Conservation (phyloP, 805 yeast species). For the Dipodascus geniculatus region DNA sequence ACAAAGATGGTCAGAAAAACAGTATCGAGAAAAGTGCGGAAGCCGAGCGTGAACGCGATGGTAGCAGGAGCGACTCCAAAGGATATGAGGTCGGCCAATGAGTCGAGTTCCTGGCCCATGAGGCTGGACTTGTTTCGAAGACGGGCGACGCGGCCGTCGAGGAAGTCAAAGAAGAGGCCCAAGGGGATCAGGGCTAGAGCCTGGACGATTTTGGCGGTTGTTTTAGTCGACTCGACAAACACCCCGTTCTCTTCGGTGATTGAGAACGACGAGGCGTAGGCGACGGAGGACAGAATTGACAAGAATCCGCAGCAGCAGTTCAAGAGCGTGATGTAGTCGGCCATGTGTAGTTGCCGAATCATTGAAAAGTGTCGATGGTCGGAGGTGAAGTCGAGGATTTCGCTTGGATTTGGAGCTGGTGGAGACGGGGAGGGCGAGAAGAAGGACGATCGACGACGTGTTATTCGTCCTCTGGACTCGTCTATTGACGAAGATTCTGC, state of each 20-base stretch:
- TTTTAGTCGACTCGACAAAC: too few species aligned
- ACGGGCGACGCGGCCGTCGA: constrained; percentile 95
- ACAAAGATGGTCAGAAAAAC: constrained; percentile 72
- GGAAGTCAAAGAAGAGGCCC: constrained; percentile 90
- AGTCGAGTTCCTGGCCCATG: constrained; percentile 96
- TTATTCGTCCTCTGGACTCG: neutral
- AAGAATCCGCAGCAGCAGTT: constrained; percentile 93
- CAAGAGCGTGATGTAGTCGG: constrained; percentile 88
- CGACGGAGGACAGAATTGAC: constrained; percentile 72
- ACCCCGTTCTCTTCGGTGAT: too few species aligned
- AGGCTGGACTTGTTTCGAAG: constrained; percentile 81
- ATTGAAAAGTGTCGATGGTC: constrained; percentile 81
- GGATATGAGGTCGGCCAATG: constrained; percentile 87
- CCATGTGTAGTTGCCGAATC: constrained; percentile 68
- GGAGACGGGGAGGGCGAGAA: constrained; percentile 28
- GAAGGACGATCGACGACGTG: constrained; percentile 24
- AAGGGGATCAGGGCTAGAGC: constrained; percentile 86
- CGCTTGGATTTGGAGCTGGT: constrained; percentile 26
- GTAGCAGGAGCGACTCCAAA: constrained; percentile 95
- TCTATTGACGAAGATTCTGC: neutral
- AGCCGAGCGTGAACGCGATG: constrained; percentile 83
- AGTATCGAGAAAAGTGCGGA: constrained; percentile 73
- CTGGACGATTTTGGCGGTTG: constrained; percentile 38
- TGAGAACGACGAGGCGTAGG: too few species aligned
- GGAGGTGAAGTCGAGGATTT: constrained; percentile 66